Conservation (phyloP, 257 asterid species). For the Ballota nigra region DNA sequence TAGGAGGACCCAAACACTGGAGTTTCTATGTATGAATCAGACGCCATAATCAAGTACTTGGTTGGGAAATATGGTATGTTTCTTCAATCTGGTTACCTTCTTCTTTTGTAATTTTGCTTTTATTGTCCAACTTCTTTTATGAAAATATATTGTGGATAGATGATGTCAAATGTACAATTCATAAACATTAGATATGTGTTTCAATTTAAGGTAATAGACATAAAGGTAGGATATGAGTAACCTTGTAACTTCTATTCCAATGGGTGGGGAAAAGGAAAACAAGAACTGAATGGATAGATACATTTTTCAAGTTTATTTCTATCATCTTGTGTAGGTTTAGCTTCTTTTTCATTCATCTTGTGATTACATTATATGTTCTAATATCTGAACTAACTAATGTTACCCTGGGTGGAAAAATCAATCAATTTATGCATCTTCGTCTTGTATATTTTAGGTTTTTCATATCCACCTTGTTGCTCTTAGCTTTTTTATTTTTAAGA, state of each 20-base stretch:
- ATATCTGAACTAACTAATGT: neutral
- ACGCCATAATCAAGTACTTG: constrained; percentile 82
- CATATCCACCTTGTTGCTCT: neutral
- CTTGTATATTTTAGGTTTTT: neutral
- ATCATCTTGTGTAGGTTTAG: neutral
- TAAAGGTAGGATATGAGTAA: too few species aligned
- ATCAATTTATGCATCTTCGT: neutral
- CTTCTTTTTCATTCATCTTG: neutral
- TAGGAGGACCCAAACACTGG: constrained; percentile 99
- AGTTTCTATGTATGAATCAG: constrained; percentile 91
- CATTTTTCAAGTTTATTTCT: neutral
- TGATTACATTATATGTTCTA: neutral
- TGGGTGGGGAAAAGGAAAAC: too few species aligned
- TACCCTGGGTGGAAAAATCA: neutral
- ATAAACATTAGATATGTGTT: neutral
- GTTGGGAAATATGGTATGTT: constrained; percentile 75
- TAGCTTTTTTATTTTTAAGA: neutral
- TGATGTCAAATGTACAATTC: neutral
- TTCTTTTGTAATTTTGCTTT: neutral
- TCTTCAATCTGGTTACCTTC: constrained; percentile 5
- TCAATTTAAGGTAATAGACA: too few species aligned
- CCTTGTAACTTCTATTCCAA: too few species aligned
- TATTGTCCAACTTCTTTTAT: neutral
- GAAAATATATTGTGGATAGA: neutral
- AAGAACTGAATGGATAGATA: too few species aligned